These are phyloP conservation scores for Lagenidium sp. DNA, from an alignment of 352 stramenopile genomes.

Conservation along the genomic window DNA sequence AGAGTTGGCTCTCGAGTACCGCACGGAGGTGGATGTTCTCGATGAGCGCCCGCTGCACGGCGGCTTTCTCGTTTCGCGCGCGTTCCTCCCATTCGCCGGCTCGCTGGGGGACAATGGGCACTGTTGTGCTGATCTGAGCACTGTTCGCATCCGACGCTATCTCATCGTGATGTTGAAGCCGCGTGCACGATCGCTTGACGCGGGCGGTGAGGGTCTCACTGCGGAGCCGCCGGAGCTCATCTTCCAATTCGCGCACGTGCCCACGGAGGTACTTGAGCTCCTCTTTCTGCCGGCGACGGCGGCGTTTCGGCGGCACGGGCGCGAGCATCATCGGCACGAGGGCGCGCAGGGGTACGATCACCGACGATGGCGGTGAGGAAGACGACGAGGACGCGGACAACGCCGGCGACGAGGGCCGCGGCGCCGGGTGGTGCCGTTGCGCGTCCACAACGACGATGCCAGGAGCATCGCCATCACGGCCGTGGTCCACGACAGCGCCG, in stretches of 20 bases:
- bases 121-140: too few species aligned
- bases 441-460: neutral
- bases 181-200: too few species aligned
- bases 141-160: too few species aligned
- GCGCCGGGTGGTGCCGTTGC: neutral
- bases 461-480: neutral
- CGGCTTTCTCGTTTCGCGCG: conserved; percentile 51
- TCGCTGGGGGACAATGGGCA: too few species aligned
- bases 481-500: too few species aligned
- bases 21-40: conserved; percentile 34
- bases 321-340: conserved; percentile 5
- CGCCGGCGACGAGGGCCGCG: neutral
- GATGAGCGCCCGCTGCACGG: conserved; percentile 60
- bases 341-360: neutral
- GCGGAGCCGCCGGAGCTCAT: conserved; percentile 5
- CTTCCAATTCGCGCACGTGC: conserved; percentile 18
- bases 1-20: conserved; percentile 17
- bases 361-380: neutral
- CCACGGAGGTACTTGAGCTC: conserved; percentile 23
- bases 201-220: too few species aligned
- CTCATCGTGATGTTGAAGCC: too few species aligned
- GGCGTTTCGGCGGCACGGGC: too few species aligned
- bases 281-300: conserved; percentile 3
- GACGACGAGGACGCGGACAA: neutral
- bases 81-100: conserved; percentile 71